Conservation (phyloP, 1,284 basidiomycete species). For the Irpex sp. region DNA sequence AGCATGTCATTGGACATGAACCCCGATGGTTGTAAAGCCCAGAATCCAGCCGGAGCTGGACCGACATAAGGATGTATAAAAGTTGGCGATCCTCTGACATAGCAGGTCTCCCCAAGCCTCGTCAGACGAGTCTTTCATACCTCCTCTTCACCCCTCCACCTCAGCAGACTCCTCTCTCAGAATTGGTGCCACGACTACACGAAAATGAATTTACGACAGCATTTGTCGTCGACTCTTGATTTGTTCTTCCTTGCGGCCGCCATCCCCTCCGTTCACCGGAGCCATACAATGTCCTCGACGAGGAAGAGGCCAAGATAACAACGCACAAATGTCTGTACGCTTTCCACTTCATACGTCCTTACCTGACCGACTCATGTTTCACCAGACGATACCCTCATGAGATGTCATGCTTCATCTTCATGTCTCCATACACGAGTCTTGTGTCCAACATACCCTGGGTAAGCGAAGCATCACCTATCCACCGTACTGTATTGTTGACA, state of each 20-base stretch:
- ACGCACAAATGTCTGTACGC: background rate
- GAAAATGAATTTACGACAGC: background rate
- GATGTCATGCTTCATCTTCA: background rate
- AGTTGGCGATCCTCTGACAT: background rate
- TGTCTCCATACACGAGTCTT: background rate
- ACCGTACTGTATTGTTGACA: background rate
- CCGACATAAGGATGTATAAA: background rate
- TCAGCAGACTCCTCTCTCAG: background rate
- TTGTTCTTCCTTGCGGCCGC: constrained; percentile 1
- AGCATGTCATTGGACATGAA: background rate
- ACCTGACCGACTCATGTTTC: background rate
- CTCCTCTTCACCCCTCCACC: background rate
- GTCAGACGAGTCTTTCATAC: background rate
- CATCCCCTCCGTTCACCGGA: background rate
- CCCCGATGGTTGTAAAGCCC: background rate
- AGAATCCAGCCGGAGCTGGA: background rate
- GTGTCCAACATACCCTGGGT: background rate
- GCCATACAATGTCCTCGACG: background rate
- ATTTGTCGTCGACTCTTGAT: background rate
- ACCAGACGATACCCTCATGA: background rate
- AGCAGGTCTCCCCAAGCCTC: background rate
- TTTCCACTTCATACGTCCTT: background rate
- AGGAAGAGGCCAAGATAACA: background rate
- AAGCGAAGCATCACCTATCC: background rate
- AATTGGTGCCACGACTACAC: background rate